These are phyloP conservation scores for Hyaloperonospora arabidopsidis DNA, from an alignment of 352 stramenopile genomes.

Conservation along the genomic window DNA sequence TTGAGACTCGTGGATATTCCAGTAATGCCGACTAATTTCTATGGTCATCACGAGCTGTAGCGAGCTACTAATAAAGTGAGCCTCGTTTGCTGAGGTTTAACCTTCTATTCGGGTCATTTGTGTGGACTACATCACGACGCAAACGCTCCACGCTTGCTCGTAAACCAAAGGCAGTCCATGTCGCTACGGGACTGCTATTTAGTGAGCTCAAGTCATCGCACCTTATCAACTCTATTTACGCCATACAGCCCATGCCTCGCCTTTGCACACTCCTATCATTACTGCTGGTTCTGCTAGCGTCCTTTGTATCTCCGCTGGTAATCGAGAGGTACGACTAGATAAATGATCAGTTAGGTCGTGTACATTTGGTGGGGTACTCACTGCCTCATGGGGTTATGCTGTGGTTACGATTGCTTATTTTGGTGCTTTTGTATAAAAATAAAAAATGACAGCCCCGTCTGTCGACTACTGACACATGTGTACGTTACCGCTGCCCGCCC, in stretches of 20 bases:
- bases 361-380: too few species aligned
- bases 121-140: too few species aligned
- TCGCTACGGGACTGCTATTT: not conserved
- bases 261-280: conserved; percentile 2
- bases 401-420: not conserved
- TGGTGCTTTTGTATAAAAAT: not conserved
- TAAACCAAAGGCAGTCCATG: not conserved
- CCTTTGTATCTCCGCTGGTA: conserved; percentile 28
- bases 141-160: too few species aligned
- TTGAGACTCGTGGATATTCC: too few species aligned
- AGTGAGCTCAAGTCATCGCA: conserved; percentile 16
- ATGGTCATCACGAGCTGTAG: too few species aligned
- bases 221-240: conserved; percentile 9
- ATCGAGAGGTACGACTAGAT: conserved; percentile 33
- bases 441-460: conserved; percentile 33
- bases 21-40: too few species aligned
- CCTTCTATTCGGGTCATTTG: conserved; percentile 7
- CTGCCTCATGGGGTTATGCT: conserved; percentile 6
- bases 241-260: conserved; percentile 18
- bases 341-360: too few species aligned
- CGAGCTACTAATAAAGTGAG: too few species aligned
- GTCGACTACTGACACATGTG: conserved; percentile 59
- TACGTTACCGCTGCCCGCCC: conserved; percentile 22
- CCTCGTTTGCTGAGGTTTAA: not conserved
- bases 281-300: conserved; percentile 5